phyloP scores from a whole-genome alignment of 805 yeast species.

The Hanseniaspora guilliermondii region DNA sequence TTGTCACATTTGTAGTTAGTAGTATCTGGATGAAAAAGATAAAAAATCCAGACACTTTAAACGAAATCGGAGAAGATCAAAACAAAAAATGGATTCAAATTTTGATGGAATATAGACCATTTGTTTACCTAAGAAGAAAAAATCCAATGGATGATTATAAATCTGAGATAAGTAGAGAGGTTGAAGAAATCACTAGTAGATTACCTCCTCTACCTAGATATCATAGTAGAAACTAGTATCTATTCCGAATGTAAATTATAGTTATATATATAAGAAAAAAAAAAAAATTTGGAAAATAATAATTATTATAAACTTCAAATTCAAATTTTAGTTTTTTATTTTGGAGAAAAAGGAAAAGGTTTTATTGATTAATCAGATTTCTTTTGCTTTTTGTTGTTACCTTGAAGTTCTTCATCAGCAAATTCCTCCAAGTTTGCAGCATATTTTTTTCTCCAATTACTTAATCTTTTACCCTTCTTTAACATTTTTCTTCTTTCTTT shows the following conservation, averaged over 20 bases:
- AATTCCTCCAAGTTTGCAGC: constrained; percentile 1
- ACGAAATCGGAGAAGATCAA: constrained; percentile 24
- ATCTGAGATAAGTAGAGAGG: constrained; percentile 12
- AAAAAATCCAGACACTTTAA: constrained; percentile 26
- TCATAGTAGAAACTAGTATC: constrained; percentile 17
- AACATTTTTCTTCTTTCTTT: constrained; percentile 66
- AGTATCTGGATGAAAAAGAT: constrained; percentile 31
- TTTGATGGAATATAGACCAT: constrained; percentile 13
- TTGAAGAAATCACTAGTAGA: constrained; percentile 13
- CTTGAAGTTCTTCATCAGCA: neutral
- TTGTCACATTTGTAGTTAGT: constrained; percentile 32
- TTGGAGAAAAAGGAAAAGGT: too few relatives aligned
- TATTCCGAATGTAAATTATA: constrained; percentile 15
- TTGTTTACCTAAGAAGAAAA: constrained; percentile 21
- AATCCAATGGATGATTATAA: constrained; percentile 14
- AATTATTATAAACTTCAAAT: too few relatives aligned
- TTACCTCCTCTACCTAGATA: constrained; percentile 15
- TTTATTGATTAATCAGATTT: neutral
- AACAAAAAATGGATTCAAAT: constrained; percentile 9
- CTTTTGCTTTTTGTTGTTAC: constrained; percentile 7
- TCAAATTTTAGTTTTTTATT: too few relatives aligned
- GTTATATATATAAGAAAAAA: neutral
- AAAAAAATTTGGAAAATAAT: neutral
- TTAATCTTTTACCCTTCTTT: constrained; percentile 66
- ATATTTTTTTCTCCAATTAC: constrained; percentile 69